Percentiles rank a stretch among this genome's conserved stretches.
phyloP scores from a whole-genome alignment of 345 rosid species.

The Kernera saxatilis region DNA sequence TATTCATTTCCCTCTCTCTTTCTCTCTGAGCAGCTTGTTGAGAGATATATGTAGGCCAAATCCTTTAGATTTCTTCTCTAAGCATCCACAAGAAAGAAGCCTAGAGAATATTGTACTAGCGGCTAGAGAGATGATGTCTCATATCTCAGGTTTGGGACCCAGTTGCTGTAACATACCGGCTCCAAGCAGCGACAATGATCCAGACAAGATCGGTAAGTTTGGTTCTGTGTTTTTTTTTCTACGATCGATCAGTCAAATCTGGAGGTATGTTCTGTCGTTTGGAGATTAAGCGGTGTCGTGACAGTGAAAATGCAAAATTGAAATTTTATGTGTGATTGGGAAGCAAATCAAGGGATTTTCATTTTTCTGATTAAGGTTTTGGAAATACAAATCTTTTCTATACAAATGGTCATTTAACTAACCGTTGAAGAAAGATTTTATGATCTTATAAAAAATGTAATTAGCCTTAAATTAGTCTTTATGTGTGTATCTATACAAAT shows the following conservation, averaged over 20 bases:
- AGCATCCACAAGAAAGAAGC: conserved; percentile 4
- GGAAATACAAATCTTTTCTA: too few species aligned
- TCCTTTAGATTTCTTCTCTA: not conserved
- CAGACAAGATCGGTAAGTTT: not conserved
- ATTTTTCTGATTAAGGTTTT: too few species aligned
- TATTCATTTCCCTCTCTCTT: not conserved
- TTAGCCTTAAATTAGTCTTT: too few species aligned
- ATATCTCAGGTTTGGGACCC: not conserved
- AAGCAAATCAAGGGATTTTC: too few species aligned
- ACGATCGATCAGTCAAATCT: not conserved
- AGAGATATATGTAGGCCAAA: not conserved
- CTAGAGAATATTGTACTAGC: not conserved
- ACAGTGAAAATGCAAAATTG: not conserved
- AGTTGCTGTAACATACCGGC: not conserved
- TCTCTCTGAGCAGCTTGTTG: not conserved
- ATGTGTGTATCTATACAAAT: not conserved
- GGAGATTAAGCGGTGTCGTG: too few species aligned
- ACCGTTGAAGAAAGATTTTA: not conserved
- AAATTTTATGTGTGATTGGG: not conserved
- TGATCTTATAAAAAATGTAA: not conserved
- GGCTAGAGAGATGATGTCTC: not conserved
- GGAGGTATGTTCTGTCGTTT: not conserved
- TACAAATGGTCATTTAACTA: too few species aligned
- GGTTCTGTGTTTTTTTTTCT: not conserved
- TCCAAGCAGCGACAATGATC: not conserved